Conservation (phyloP, 2,329 filamentous ascomycete genomes). For the Myriangium duriaei region DNA sequence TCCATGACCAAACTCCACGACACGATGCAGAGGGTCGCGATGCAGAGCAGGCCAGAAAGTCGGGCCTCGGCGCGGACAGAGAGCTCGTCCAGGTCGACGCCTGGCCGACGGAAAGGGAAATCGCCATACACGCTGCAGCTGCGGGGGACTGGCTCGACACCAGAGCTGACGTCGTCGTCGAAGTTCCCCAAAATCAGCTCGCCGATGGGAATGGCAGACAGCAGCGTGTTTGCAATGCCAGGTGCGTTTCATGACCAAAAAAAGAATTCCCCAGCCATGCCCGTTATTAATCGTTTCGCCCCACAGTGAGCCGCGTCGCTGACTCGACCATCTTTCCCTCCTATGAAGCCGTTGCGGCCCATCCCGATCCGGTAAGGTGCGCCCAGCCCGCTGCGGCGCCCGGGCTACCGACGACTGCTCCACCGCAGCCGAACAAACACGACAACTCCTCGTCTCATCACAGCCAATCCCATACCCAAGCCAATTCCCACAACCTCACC, state of each 20-base stretch:
- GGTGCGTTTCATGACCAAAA: background rate
- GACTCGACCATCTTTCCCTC: background rate
- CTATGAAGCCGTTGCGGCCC: background rate
- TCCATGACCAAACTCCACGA: constrained; percentile 12
- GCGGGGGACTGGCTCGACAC: constrained; percentile 34
- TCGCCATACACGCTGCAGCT: constrained; percentile 18
- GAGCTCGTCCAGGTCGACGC: constrained; percentile 15
- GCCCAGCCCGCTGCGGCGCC: background rate
- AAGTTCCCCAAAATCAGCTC: constrained; percentile 5
- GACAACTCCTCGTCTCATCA: background rate
- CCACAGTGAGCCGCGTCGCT: background rate
- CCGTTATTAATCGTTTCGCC: background rate
- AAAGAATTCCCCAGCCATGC: background rate
- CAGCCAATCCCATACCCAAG: background rate
- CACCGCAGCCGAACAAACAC: background rate
- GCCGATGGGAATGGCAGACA: constrained; percentile 4
- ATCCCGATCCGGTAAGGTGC: background rate
- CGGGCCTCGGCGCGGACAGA: constrained; percentile 7
- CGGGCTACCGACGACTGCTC: background rate
- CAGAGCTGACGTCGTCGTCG: constrained; percentile 26
- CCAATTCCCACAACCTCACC: background rate
- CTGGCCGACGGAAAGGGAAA: constrained; percentile 18
- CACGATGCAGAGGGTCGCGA: constrained; percentile 4
- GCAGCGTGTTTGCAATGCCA: background rate
- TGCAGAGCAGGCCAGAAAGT: constrained; percentile 7